Conservation (phyloP, 768 basidiomycete species). For the Dentipellis fragilis region DNA sequence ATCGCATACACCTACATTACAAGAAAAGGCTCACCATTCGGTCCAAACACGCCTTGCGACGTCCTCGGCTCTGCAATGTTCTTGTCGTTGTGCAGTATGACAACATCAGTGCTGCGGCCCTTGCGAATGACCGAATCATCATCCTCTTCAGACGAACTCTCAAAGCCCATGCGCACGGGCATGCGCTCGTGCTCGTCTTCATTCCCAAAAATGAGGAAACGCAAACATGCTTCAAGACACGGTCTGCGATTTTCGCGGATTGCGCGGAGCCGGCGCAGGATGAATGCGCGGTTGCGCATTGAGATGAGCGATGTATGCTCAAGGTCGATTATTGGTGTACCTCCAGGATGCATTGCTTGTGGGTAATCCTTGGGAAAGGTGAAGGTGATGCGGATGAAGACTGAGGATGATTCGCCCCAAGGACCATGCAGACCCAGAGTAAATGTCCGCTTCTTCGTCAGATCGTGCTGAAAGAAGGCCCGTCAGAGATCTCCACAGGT, state of each 20-base stretch:
- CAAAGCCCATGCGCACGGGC: conserved; percentile 37
- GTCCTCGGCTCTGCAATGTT: conserved; percentile 79
- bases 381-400: conserved; percentile 83
- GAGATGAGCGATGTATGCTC: conserved; percentile 79
- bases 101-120: conserved; percentile 40
- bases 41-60: conserved; percentile 83
- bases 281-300: conserved; percentile 63
- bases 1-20: conserved; percentile 5
- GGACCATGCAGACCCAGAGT: conserved; percentile 84
- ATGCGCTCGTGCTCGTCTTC: conserved; percentile 42
- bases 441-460: conserved; percentile 66
- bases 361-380: conserved; percentile 83
- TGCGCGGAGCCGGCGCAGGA: conserved; percentile 64
- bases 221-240: conserved; percentile 75
- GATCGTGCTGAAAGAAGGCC: conserved; percentile 40
- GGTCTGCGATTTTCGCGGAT: conserved; percentile 69
- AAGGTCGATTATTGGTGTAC: conserved; percentile 67
- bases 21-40: conserved; percentile 47
- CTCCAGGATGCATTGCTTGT: conserved; percentile 45
- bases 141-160: conserved; percentile 61
- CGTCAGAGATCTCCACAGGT: background rate
- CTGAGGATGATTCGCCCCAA: conserved; percentile 80
- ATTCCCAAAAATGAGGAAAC: conserved; percentile 67
- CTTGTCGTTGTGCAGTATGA: conserved; percentile 53
- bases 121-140: conserved; percentile 24